Conservation (phyloP, 495 filamentous ascomycete species). For the Hyphodiscus hymeniophilus region DNA sequence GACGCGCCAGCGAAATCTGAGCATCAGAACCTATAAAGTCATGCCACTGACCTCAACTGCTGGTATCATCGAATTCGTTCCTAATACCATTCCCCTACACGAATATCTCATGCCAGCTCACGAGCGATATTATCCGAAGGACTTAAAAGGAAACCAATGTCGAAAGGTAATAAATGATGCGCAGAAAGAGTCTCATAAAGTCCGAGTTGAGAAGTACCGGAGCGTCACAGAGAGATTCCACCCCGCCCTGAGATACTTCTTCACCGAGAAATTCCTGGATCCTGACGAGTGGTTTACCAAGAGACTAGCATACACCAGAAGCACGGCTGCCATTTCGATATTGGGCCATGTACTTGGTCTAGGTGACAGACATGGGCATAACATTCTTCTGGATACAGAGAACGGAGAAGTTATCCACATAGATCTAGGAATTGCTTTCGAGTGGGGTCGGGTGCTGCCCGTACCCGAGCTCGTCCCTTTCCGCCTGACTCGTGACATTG, state of each 20-base stretch:
- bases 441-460: slow-evolving; percentile 85
- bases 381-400: slow-evolving; percentile 84
- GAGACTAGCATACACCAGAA: slow-evolving; percentile 81
- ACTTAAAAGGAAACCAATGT: slow-evolving; percentile 65
- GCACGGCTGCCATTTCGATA: slow-evolving; percentile 90
- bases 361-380: slow-evolving; percentile 94
- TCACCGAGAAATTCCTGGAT: slow-evolving; percentile 88
- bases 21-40: slow-evolving; percentile 93
- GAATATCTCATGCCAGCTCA: slow-evolving; percentile 90
- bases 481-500: slow-evolving; percentile 86
- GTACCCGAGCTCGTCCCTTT: slow-evolving; percentile 95
- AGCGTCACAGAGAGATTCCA: slow-evolving; percentile 72
- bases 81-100: slow-evolving; percentile 81
- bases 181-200: slow-evolving; percentile 55
- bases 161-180: slow-evolving; percentile 69
- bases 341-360: slow-evolving; percentile 88
- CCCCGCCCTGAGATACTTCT: slow-evolving; percentile 95
- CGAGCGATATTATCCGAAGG: slow-evolving; percentile 74
- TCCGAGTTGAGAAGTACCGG: slow-evolving; percentile 64
- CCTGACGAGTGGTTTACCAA: slow-evolving; percentile 93
- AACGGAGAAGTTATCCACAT: slow-evolving; percentile 96
- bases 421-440: slow-evolving; percentile 92
- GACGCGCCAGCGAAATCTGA: slow-evolving; percentile 80
- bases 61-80: slow-evolving; percentile 96
- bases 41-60: slow-evolving; percentile 73